phyloP scores from a whole-genome alignment of 306 rosid species.

The Luffa acutangula region DNA sequence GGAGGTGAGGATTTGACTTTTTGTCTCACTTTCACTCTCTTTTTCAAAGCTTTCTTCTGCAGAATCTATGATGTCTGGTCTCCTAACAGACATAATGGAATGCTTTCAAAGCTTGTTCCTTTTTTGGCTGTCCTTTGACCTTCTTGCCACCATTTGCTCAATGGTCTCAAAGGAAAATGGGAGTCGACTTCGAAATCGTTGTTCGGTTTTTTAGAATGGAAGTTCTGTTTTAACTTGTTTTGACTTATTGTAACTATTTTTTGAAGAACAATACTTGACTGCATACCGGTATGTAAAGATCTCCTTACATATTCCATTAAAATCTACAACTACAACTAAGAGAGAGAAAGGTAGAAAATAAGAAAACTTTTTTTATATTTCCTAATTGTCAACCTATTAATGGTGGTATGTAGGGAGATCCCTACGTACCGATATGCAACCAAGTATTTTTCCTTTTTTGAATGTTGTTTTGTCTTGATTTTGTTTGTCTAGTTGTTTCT shows the following conservation, averaged over 20 bases:
- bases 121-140: conserved; percentile 1
- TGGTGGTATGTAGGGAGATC: too few species aligned
- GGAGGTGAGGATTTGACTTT: conserved; percentile 1
- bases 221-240: not conserved
- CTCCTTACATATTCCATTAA: too few species aligned
- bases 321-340: too few species aligned
- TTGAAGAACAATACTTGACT: not conserved
- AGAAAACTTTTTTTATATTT: too few species aligned
- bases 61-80: not conserved
- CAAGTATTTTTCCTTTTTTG: not conserved
- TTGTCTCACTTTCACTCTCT: not conserved
- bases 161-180: not conserved
- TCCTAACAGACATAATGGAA: not conserved
- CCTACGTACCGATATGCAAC: too few species aligned
- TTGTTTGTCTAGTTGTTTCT: not conserved
- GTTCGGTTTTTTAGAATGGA: not conserved
- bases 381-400: too few species aligned
- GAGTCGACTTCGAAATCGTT: not conserved
- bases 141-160: not conserved
- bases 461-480: not conserved
- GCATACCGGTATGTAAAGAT: too few species aligned
- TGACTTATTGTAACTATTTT: not conserved
- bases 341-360: too few species aligned
- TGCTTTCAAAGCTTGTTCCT: not conserved
- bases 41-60: conserved; percentile 1